Conservation (phyloP, 768 basidiomycete species). For the Coprinellus micaceus region DNA sequence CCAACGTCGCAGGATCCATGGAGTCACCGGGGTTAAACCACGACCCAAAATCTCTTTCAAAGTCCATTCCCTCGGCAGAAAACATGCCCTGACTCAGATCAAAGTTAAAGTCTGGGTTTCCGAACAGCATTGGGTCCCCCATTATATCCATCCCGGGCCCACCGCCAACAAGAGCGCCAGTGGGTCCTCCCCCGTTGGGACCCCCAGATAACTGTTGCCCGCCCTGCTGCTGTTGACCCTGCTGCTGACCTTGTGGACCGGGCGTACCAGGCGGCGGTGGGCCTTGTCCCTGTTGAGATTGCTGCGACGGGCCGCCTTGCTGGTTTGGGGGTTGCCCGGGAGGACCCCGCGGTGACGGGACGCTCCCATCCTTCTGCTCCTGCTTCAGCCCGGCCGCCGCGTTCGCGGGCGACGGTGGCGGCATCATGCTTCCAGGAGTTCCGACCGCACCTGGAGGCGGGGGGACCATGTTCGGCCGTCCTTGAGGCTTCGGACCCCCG, state of each 20-base stretch:
- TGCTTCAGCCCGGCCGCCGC: slow-evolving; percentile 4
- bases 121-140: slow-evolving; percentile 13
- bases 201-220: slow-evolving; percentile 7
- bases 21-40: too few species aligned
- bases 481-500: slow-evolving; percentile 26
- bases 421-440: slow-evolving; percentile 5
- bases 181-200: background rate
- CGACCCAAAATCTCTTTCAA: slow-evolving; percentile 72
- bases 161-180: background rate
- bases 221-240: slow-evolving; percentile 7
- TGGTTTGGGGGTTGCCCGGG: slow-evolving; percentile 5
- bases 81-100: slow-evolving; percentile 33
- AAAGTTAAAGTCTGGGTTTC: slow-evolving; percentile 31
- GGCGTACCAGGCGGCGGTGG: slow-evolving; percentile 3
- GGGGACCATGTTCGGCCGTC: slow-evolving; percentile 40
- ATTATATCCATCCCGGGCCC: background rate
- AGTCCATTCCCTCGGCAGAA: slow-evolving; percentile 51
- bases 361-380: slow-evolving; percentile 10
- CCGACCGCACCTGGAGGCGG: slow-evolving; percentile 37
- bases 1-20: too few species aligned
- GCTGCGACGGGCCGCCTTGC: slow-evolving; percentile 2
- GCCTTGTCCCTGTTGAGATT: slow-evolving; percentile 1
- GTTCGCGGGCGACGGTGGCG: slow-evolving; percentile 6
- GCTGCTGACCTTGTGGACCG: background rate
- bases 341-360: slow-evolving; percentile 11